A percentile compares a stretch with the other conserved stretches of the same genome.
Conservation (phyloP, 805 yeast species). For the Danielia reshetovae region DNA sequence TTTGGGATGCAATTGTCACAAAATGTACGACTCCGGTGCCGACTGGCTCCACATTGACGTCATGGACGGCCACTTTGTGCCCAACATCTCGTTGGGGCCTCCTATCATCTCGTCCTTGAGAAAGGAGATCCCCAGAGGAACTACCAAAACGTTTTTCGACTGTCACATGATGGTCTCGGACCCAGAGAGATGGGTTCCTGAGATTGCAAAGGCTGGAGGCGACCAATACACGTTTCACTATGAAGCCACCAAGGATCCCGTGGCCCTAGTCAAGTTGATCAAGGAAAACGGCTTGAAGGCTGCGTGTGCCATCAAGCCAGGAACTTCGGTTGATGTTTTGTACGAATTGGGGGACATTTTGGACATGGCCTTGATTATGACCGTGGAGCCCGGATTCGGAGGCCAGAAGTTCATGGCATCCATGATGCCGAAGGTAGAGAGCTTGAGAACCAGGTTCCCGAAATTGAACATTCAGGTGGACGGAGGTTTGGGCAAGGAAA, state of each 20-base stretch:
- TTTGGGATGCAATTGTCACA: conserved; percentile 81
- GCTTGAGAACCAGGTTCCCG: conserved; percentile 70
- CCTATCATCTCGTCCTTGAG: conserved; percentile 81
- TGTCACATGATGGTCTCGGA: conserved; percentile 97
- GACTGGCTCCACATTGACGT: conserved; percentile 98
- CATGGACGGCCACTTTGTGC: conserved; percentile 99
- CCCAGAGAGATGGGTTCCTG: conserved; percentile 93
- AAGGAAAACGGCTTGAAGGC: conserved; percentile 82
- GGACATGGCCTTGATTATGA: conserved; percentile 97
- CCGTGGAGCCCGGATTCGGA: conserved; percentile 99
- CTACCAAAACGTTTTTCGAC: conserved; percentile 62
- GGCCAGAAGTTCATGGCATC: conserved; percentile 94
- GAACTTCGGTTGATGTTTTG: conserved; percentile 80
- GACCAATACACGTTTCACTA: conserved; percentile 95
- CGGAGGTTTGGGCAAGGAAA: conserved; percentile 89
- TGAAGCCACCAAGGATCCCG: conserved; percentile 83
- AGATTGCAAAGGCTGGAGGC: conserved; percentile 90
- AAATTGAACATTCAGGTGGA: conserved; percentile 88
- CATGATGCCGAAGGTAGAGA: conserved; percentile 94
- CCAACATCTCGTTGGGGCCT: conserved; percentile 92
- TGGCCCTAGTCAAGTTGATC: conserved; percentile 69
- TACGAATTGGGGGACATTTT: conserved; percentile 69
- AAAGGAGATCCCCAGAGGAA: conserved; percentile 65
- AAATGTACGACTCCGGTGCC: conserved; percentile 74
- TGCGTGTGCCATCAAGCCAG: conserved; percentile 93